Evolutionary conservation across 108 stramenopile species (phyloP).

Genomic region (Nannochloropsis salina): DNA sequence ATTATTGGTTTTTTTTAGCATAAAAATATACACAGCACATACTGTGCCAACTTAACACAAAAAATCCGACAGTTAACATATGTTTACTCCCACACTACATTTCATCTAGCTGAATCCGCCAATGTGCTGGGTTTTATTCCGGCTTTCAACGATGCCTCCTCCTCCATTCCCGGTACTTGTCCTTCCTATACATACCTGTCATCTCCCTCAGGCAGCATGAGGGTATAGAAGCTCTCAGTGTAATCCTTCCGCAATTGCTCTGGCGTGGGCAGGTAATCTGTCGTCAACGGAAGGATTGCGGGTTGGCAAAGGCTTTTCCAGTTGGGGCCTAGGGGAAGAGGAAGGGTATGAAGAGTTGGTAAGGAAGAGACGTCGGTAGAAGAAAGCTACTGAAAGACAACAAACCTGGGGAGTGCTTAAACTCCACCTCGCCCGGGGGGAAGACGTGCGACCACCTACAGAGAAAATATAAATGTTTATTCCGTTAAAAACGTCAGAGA

Average conservation of each 20-base stretch:
- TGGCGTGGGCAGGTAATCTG: conserved; percentile 77
- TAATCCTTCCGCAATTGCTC: conserved; percentile 64
- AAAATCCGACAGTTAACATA: too few species aligned
- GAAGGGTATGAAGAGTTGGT: conserved; percentile 53
- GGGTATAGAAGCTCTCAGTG: conserved; percentile 47
- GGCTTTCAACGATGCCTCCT: too few species aligned
- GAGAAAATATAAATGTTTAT: not conserved
- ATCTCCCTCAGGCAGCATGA: conserved; percentile 66
- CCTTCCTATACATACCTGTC: conserved; percentile 65
- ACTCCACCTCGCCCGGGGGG: conserved; percentile 64
- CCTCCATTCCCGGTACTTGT: not conserved
- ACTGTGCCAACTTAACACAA: too few species aligned
- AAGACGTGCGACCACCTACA: conserved; percentile 87
- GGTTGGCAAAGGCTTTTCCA: conserved; percentile 93
- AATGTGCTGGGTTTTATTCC: too few species aligned
- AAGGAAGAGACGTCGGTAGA: not conserved
- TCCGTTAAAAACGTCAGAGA: not conserved
- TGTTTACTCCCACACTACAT: too few species aligned
- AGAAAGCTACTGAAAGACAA: not conserved
- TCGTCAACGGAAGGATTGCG: conserved; percentile 88
- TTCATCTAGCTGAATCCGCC: too few species aligned
- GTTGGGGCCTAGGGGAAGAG: conserved; percentile 62
- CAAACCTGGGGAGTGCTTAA: conserved; percentile 27
- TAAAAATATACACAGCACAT: too few species aligned
- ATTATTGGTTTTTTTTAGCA: too few species aligned